Conservation (phyloP, 2,329 filamentous ascomycete species). For the Beauveria pseudobassiana region DNA sequence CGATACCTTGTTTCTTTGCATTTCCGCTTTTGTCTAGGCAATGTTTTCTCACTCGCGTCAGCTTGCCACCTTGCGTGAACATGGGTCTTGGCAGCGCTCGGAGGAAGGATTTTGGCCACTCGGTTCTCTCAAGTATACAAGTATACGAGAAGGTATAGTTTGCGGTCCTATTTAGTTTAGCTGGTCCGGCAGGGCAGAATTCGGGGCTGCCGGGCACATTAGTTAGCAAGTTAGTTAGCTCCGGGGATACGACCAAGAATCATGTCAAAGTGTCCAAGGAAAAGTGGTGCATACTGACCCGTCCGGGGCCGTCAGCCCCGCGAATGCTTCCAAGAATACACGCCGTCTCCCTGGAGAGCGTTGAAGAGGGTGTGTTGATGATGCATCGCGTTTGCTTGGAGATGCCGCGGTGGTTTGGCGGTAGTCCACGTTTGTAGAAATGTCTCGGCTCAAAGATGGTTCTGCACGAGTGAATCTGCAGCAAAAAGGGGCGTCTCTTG, state of each 20-base stretch:
- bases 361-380: conserved; percentile 8
- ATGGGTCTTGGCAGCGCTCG: conserved; percentile 5
- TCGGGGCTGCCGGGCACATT: not conserved
- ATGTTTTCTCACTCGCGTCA: not conserved
- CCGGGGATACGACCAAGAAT: not conserved
- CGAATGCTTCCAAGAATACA: conserved; percentile 4
- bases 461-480: not conserved
- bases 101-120: not conserved
- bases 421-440: conserved; percentile 8
- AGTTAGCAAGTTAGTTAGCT: not conserved
- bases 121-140: not conserved
- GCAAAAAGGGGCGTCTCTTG: not conserved
- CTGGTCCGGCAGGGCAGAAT: not conserved
- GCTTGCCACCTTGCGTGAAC: conserved; percentile 4
- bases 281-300: not conserved
- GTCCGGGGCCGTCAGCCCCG: not conserved
- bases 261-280: not conserved
- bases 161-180: too few relatives aligned
- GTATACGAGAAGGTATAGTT: not conserved
- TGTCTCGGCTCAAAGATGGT: not conserved
- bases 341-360: not conserved
- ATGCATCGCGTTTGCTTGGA: conserved; percentile 5
- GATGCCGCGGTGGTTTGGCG: not conserved
- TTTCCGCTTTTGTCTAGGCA: conserved; percentile 3
- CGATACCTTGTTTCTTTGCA: not conserved